Percentiles rank a stretch among this genome's conserved stretches.
phyloP scores from a whole-genome alignment of 495 filamentous ascomycete species.

The Trichoderma parareesei region DNA sequence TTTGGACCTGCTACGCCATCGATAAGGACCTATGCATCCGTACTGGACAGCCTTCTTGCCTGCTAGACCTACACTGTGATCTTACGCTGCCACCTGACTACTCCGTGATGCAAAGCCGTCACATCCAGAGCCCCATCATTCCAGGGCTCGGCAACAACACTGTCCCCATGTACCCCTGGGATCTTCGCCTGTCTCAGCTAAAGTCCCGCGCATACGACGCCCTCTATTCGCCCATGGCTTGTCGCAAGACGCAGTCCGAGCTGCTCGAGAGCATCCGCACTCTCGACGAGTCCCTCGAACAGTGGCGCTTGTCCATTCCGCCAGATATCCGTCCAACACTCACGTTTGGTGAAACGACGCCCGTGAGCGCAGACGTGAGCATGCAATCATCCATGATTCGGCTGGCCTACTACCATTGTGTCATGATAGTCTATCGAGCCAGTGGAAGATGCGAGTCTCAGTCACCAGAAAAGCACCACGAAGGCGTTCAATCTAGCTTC shows the following conservation, averaged over 20 bases:
- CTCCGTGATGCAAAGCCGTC: background rate
- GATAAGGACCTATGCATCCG: background rate
- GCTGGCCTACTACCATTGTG: background rate
- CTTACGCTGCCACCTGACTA: background rate
- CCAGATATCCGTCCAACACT: background rate
- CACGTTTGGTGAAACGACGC: background rate
- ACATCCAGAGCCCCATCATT: background rate
- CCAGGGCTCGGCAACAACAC: background rate
- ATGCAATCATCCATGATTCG: background rate
- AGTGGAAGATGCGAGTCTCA: background rate
- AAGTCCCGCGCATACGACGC: background rate
- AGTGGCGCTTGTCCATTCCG: background rate
- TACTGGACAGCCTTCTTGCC: background rate
- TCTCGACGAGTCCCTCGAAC: background rate
- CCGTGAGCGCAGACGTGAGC: background rate
- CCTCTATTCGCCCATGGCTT: background rate
- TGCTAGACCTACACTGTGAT: background rate
- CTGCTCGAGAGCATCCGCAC: background rate
- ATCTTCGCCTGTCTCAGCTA: background rate
- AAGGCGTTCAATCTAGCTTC: background rate
- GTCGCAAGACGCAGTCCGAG: background rate
- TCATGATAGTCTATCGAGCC: background rate
- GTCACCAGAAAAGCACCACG: background rate
- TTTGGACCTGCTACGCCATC: background rate
- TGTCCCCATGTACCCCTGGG: background rate